These are phyloP conservation scores for Coemansia sp. DNA, from an alignment of 192 early-diverging fungal species.

Conservation along the genomic window DNA sequence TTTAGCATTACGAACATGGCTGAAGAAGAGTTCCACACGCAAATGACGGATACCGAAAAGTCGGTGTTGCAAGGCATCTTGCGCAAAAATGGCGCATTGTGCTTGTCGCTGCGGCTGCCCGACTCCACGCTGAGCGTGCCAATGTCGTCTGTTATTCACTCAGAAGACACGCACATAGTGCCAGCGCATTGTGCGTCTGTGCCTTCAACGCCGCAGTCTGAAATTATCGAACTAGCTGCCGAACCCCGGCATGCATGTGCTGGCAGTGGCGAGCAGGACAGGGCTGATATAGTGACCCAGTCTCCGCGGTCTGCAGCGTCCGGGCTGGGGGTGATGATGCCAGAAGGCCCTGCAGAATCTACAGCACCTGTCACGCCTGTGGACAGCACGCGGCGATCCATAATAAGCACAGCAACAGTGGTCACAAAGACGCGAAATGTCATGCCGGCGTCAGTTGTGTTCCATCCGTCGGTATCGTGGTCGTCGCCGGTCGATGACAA, in stretches of 20 bases:
- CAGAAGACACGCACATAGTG: slow-evolving; percentile 5
- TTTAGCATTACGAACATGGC: not conserved
- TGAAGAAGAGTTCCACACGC: slow-evolving; percentile 27
- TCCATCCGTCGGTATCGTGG: slow-evolving; percentile 23
- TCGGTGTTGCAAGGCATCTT: slow-evolving; percentile 26
- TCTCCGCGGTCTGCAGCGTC: not conserved
- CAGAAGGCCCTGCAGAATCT: slow-evolving; percentile 3
- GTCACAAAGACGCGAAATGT: slow-evolving; percentile 5
- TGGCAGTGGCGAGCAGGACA: not conserved
- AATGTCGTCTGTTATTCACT: slow-evolving; percentile 14
- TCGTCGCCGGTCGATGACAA: slow-evolving; percentile 29
- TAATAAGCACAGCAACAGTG: slow-evolving; percentile 1
- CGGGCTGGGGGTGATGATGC: slow-evolving; percentile 9
- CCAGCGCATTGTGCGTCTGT: not conserved
- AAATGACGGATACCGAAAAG: slow-evolving; percentile 35
- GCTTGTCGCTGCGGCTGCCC: slow-evolving; percentile 31
- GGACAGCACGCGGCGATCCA: not conserved
- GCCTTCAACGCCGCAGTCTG: not conserved
- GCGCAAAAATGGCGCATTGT: slow-evolving; percentile 21
- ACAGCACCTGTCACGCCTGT: not conserved
- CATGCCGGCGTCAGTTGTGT: slow-evolving; percentile 8
- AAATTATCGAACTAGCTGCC: not conserved
- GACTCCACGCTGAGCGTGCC: slow-evolving; percentile 33
- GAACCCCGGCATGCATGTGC: not conserved
- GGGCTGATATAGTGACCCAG: not conserved